phyloP scores from a whole-genome alignment of 768 basidiomycete genomes.

The Phlebiopsis flavidoalba region DNA sequence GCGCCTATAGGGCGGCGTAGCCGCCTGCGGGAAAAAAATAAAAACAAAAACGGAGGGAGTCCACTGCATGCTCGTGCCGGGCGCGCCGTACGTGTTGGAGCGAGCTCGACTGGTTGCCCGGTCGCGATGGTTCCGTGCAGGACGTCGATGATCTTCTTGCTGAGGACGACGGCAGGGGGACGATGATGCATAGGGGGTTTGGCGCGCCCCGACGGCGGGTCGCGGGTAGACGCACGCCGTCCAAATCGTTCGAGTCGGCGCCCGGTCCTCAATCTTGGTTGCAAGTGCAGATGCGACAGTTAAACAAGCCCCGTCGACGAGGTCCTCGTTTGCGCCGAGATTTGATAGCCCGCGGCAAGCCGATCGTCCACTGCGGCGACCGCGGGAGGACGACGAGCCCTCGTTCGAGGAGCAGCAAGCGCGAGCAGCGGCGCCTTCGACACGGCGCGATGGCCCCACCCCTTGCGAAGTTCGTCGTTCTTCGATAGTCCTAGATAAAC shows the following conservation, averaged over 20 bases:
- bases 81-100: too few relatives aligned
- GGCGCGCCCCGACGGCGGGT: conserved; percentile 31
- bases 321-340: conserved; percentile 30
- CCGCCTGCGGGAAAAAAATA: too few relatives aligned
- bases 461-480: conserved; percentile 33
- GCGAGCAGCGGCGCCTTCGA: conserved; percentile 54
- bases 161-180: conserved; percentile 28
- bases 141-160: conserved; percentile 14
- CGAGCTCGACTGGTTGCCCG: neutral
- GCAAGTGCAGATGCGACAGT: conserved; percentile 44
- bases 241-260: conserved; percentile 37
- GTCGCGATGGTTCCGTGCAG: conserved; percentile 19
- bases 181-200: conserved; percentile 46
- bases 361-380: conserved; percentile 39
- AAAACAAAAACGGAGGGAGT: too few relatives aligned
- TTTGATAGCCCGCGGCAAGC: conserved; percentile 37
- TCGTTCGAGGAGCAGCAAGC: conserved; percentile 52
- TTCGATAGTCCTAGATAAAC: conserved; percentile 39
- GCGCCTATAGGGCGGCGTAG: too few relatives aligned
- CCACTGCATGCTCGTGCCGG: too few relatives aligned
- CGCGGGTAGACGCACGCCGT: too few relatives aligned
- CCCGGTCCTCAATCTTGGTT: conserved; percentile 17
- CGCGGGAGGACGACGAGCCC: conserved; percentile 36
- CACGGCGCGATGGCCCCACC: conserved; percentile 41
- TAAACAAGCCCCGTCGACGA: too few relatives aligned